phyloP scores from a whole-genome alignment of 768 basidiomycete species.

The Exidia glandulosa region DNA sequence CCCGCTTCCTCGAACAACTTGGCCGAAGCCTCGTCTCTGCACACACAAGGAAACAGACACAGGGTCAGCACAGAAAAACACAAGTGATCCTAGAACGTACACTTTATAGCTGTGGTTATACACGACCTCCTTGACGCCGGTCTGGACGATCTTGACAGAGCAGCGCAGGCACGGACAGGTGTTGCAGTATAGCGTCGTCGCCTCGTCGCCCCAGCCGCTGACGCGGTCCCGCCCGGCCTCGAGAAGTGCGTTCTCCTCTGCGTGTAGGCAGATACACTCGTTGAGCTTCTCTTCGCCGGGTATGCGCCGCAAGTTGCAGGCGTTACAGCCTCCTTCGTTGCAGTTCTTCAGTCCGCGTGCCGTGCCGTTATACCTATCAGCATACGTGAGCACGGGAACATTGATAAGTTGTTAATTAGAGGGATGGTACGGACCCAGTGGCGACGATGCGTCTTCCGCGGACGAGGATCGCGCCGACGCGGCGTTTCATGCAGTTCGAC shows the following conservation, averaged over 20 bases:
- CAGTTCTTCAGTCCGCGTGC: conserved; percentile 86
- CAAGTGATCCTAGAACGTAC: conserved; percentile 33
- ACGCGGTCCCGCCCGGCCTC: conserved; percentile 90
- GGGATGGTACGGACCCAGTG: conserved; percentile 59
- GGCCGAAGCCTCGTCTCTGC: conserved; percentile 78
- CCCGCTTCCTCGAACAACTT: conserved; percentile 69
- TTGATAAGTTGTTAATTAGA: background rate
- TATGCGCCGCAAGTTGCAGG: conserved; percentile 57
- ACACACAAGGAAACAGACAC: background rate
- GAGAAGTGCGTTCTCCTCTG: conserved; percentile 93
- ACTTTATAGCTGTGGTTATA: conserved; percentile 95
- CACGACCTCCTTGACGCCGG: conserved; percentile 82
- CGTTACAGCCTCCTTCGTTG: conserved; percentile 77
- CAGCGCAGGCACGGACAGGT: conserved; percentile 99
- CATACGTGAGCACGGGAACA: background rate
- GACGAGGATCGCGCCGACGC: conserved; percentile 91
- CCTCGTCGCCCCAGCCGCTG: conserved; percentile 35
- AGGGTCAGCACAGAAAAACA: background rate
- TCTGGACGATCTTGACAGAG: conserved; percentile 95
- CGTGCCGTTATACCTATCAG: conserved; percentile 82
- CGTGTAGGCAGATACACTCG: conserved; percentile 91
- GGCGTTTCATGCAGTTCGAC: conserved; percentile 94
- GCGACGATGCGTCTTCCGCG: conserved; percentile 44
- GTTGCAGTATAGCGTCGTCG: conserved; percentile 92
- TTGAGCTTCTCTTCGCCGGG: conserved; percentile 35